phyloP scores from a whole-genome alignment of 2,329 filamentous ascomycete genomes.

The Penicillium sp. region DNA sequence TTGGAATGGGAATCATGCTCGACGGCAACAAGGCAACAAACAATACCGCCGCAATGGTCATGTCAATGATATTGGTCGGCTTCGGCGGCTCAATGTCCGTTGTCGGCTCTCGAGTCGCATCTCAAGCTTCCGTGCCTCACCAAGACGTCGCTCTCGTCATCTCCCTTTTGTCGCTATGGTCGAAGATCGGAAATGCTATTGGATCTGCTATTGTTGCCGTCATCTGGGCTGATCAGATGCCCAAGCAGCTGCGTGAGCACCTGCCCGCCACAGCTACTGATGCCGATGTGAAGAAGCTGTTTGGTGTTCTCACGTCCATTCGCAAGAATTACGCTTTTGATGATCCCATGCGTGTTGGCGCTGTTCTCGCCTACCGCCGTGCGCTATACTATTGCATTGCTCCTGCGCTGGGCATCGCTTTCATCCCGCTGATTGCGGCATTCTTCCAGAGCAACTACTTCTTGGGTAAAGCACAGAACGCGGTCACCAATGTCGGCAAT shows the following conservation, averaged over 20 bases:
- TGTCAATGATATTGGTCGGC: constrained; percentile 1
- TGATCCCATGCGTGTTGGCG: background rate
- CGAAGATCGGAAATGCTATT: background rate
- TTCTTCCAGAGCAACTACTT: constrained; percentile 9
- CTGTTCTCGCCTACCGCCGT: constrained; percentile 1
- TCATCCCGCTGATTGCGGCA: background rate
- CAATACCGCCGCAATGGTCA: background rate
- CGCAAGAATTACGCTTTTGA: background rate
- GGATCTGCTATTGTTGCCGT: background rate
- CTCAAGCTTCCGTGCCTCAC: background rate
- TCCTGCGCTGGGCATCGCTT: background rate
- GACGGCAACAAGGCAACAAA: background rate
- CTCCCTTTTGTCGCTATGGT: background rate
- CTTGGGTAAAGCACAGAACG: constrained; percentile 7
- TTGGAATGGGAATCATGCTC: background rate
- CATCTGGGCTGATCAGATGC: background rate
- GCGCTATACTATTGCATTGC: constrained; percentile 1
- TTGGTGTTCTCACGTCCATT: background rate
- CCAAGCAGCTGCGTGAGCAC: background rate
- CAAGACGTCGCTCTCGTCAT: constrained; percentile 3
- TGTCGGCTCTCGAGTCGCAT: constrained; percentile 2
- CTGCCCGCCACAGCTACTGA: background rate
- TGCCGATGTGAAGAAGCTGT: background rate
- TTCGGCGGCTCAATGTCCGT: constrained; percentile 3
- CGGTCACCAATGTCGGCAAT: constrained; percentile 8